Percentiles rank a stretch among this genome's conserved stretches.
Evolutionary conservation across 805 yeast genomes (phyloP).

Genomic region (Teunomyces barrocoloradensis): DNA sequence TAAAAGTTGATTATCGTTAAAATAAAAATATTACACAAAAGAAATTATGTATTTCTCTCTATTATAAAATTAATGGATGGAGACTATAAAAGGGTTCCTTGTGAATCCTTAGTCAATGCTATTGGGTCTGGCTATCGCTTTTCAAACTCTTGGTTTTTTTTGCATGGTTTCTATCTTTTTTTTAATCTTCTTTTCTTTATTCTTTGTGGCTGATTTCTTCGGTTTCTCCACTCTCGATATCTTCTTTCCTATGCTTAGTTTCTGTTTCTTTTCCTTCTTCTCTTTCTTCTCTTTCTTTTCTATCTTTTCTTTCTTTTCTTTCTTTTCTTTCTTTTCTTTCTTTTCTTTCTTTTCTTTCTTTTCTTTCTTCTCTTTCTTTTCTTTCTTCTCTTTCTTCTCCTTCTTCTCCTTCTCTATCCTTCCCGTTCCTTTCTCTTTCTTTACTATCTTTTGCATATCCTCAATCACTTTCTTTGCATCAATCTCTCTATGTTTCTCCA

Average conservation of each 20-base stretch:
- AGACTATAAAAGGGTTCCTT: too few relatives aligned
- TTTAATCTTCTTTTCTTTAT: conserved; percentile 17
- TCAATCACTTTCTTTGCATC: conserved; percentile 16
- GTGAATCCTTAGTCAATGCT: not conserved
- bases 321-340: conserved; percentile 20
- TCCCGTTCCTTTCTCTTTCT: conserved; percentile 20
- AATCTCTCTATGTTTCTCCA: conserved; percentile 12
- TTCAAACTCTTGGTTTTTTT: conserved; percentile 3
- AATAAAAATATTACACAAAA: conserved; percentile 3
- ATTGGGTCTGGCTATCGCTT: conserved; percentile 6
- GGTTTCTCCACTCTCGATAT: conserved; percentile 21
- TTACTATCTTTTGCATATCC: conserved; percentile 11
- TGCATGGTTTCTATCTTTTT: conserved; percentile 6
- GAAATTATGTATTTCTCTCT: not conserved
- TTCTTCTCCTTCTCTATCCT: conserved; percentile 14
- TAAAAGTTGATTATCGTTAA: not conserved
- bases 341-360: conserved; percentile 23
- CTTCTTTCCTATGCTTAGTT: conserved; percentile 19
- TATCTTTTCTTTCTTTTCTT: conserved; percentile 12
- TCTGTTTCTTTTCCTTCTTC: conserved; percentile 27
- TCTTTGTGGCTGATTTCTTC: conserved; percentile 19
- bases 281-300: conserved; percentile 13
- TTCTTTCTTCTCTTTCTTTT: conserved; percentile 33
- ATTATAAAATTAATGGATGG: not conserved
- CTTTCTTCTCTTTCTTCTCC: conserved; percentile 6